Conservation (phyloP, 2,329 filamentous ascomycete species). For the Nemania sp. region DNA sequence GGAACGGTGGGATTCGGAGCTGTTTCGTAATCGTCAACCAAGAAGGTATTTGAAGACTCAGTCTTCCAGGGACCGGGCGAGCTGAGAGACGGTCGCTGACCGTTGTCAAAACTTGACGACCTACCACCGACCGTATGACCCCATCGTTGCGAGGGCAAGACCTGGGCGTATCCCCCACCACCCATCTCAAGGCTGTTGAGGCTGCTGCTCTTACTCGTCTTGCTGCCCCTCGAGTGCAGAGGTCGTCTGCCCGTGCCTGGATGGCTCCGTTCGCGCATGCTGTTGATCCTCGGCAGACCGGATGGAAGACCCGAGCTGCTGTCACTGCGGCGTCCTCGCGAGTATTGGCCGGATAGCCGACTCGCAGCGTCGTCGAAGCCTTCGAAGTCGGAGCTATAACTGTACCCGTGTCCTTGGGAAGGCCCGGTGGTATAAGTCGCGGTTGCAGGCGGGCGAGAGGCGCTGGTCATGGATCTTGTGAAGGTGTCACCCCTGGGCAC, state of each 20-base stretch:
- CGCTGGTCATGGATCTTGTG: conserved; percentile 37
- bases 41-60: conserved; percentile 55
- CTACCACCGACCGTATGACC: conserved; percentile 57
- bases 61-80: conserved; percentile 48
- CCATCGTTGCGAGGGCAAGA: conserved; percentile 62
- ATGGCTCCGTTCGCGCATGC: conserved; percentile 56
- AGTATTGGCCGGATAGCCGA: conserved; percentile 55
- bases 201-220: conserved; percentile 74
- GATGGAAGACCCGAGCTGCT: conserved; percentile 75
- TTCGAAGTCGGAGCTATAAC: conserved; percentile 67
- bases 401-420: conserved; percentile 50
- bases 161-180: conserved; percentile 63
- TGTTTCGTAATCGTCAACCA: conserved; percentile 71
- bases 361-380: conserved; percentile 56
- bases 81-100: conserved; percentile 48
- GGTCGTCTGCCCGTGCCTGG: conserved; percentile 47
- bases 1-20: conserved; percentile 86
- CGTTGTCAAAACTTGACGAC: conserved; percentile 77
- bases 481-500: conserved; percentile 36
- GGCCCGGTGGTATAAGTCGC: conserved; percentile 26
- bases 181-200: conserved; percentile 64
- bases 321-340: conserved; percentile 73
- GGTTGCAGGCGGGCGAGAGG: conserved; percentile 33
- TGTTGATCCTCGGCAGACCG: conserved; percentile 65
- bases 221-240: conserved; percentile 60